phyloP scores from a whole-genome alignment of 2,329 filamentous ascomycete species.

The Talaromyces sp. region DNA sequence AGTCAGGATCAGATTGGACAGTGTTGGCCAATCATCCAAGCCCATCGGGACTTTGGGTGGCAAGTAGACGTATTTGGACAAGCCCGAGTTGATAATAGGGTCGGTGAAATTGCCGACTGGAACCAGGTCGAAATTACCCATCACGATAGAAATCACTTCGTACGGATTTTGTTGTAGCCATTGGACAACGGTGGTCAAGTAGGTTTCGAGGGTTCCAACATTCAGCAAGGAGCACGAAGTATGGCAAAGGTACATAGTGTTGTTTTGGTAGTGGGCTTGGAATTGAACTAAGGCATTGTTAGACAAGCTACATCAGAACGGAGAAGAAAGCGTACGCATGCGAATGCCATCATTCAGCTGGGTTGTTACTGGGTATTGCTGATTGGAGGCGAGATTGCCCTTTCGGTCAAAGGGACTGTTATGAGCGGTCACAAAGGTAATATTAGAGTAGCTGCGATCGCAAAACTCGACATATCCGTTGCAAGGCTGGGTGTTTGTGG shows the following conservation, averaged over 20 bases:
- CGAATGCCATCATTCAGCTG: slow-evolving; percentile 73
- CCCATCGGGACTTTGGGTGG: slow-evolving; percentile 68
- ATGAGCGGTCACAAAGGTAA: slow-evolving; percentile 72
- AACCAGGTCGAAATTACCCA: slow-evolving; percentile 80
- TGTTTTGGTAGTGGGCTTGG: slow-evolving; percentile 53
- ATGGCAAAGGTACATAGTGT: slow-evolving; percentile 73
- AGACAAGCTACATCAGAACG: background rate
- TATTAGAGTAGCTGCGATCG: slow-evolving; percentile 70
- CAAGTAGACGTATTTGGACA: slow-evolving; percentile 68
- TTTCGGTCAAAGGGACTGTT: slow-evolving; percentile 72
- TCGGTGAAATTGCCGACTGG: slow-evolving; percentile 59
- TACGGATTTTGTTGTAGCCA: slow-evolving; percentile 78
- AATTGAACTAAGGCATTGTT: slow-evolving; percentile 49
- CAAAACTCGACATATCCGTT: slow-evolving; percentile 78
- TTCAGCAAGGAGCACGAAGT: slow-evolving; percentile 78
- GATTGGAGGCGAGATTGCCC: slow-evolving; percentile 73
- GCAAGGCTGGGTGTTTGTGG: slow-evolving; percentile 72
- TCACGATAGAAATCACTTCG: slow-evolving; percentile 81
- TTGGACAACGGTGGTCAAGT: slow-evolving; percentile 61
- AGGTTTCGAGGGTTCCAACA: slow-evolving; percentile 70
- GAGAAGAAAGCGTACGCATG: slow-evolving; percentile 41
- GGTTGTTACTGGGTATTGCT: slow-evolving; percentile 60
- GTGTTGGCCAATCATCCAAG: slow-evolving; percentile 75
- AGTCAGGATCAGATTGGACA: slow-evolving; percentile 68
- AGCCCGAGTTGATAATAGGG: slow-evolving; percentile 66